Conservation (phyloP, 495 filamentous ascomycete species). For the Corynascus novoguineensis region DNA sequence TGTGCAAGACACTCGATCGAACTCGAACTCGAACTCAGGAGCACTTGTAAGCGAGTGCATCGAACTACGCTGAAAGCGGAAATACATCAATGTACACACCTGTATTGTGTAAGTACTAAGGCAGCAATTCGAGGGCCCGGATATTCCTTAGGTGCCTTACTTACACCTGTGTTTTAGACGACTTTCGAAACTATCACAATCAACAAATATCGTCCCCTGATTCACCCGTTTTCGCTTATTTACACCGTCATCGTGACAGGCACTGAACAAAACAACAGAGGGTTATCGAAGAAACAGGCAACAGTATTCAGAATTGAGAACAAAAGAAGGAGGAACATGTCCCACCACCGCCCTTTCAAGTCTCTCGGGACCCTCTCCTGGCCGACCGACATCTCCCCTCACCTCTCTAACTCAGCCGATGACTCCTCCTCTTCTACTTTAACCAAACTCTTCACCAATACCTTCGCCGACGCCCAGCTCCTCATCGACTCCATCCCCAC, state of each 20-base stretch:
- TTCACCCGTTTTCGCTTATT: not conserved
- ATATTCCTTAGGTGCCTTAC: no score
- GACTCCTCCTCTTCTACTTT: constrained; percentile 45
- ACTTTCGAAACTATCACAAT: no score
- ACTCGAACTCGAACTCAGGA: no score
- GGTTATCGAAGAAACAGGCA: fast-evolving
- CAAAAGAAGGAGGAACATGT: not conserved
- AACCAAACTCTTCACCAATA: constrained; percentile 49
- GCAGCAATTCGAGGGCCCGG: no score
- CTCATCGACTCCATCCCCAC: constrained; percentile 71
- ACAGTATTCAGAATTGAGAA: not conserved
- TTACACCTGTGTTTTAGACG: no score
- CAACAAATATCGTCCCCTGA: not conserved
- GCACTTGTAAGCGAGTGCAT: no score
- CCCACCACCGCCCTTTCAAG: constrained; percentile 63
- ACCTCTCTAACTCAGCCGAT: not conserved
- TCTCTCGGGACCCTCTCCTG: constrained; percentile 66
- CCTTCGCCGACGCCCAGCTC: constrained; percentile 59
- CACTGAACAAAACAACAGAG: not conserved
- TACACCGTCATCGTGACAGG: not conserved
- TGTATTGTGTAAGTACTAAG: no score
- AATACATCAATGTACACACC: no score
- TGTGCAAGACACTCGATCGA: no score
- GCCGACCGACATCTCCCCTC: constrained; percentile 40
- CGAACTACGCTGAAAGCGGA: no score